Evolutionary conservation across 1,284 basidiomycete genomes (phyloP).

Genomic region (Apiotrichum mycotoxinovorans): DNA sequence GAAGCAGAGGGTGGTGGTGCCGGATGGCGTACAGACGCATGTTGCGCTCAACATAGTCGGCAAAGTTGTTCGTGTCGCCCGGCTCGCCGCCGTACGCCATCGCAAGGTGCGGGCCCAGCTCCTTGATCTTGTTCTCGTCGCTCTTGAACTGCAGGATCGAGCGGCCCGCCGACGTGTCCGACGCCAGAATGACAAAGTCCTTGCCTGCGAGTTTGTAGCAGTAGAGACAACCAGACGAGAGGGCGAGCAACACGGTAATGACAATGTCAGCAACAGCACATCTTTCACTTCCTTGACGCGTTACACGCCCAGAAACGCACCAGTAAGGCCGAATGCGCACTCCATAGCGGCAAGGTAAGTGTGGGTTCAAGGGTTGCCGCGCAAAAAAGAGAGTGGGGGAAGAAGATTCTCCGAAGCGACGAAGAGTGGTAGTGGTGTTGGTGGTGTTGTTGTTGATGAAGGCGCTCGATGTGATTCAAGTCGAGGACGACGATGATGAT

Average conservation of each 20-base stretch:
- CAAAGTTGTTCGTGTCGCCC: constrained; percentile 95
- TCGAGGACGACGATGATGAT: background rate
- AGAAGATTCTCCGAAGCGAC: background rate
- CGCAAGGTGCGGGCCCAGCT: constrained; percentile 81
- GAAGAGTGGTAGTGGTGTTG: background rate
- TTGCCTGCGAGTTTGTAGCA: constrained; percentile 65
- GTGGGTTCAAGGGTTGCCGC: background rate
- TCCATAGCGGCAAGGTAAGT: constrained; percentile 35
- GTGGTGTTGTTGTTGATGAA: background rate
- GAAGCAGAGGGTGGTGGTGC: constrained; percentile 73
- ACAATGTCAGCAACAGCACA: background rate
- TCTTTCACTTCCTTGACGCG: too few relatives aligned
- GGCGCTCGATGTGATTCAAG: background rate
- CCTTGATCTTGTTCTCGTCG: constrained; percentile 96
- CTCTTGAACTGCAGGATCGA: constrained; percentile 97
- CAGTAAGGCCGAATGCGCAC: constrained; percentile 54
- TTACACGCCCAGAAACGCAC: too few relatives aligned
- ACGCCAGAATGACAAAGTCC: constrained; percentile 84
- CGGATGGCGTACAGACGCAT: constrained; percentile 94
- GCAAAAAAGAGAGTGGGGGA: background rate
- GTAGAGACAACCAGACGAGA: too few relatives aligned
- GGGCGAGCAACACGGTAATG: background rate
- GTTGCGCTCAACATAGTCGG: constrained; percentile 94
- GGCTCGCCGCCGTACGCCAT: constrained; percentile 96
- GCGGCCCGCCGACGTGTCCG: constrained; percentile 79